Base-by-base conservation (phyloP, 257 asterid genomes). In the Avicennia marina region DNA sequence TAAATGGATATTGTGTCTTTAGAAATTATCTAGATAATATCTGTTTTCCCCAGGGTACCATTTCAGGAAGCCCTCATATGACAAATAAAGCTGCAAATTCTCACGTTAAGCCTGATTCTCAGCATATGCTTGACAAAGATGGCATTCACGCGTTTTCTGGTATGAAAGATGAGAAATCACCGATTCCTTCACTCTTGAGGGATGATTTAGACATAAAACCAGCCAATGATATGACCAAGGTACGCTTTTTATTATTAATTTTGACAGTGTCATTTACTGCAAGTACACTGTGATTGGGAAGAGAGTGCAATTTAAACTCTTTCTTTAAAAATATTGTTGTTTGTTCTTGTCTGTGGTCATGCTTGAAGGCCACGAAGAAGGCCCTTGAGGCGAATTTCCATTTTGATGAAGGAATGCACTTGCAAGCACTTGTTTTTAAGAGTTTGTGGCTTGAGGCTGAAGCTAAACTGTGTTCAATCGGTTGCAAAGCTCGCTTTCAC, bases 381-480 rank as follows among this genome's bases (percentile, higher is more conserved):
- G 85, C 86, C 55, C 97, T 93, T 20, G 81, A 82, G 56, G 89
- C 86, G 72, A 86, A 89, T 72, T 84, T 86, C 56, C 67, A 43
- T 39, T 56, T 40, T 29, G 69, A 75, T 53, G 89, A 81, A 67
- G 85, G 73, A 52, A 76, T 77, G 75, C 79, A 75, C 22, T 59
- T 90, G 20, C 86, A 79, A 59, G 78, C 94, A 62, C 81, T 68
- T 55, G 73, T 89, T 15, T 93, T 80, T 72, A 89, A 86, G 77
- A 89, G 51, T 72, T 63, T 89, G 72, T 93, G 99, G 99, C 95
- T 89, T 2, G 95, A 93, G 60, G 89, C 99, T 0, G 99, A 93
- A 74, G 97, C 97, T 48, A 81, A 79, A 70, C 63, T 93, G 34
- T 93, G 96, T 68, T 77, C 97, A 62, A 56, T 84, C 56, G 80